Conservation (phyloP, 2,329 filamentous ascomycete genomes). For the Neofusicoccum ribis region DNA sequence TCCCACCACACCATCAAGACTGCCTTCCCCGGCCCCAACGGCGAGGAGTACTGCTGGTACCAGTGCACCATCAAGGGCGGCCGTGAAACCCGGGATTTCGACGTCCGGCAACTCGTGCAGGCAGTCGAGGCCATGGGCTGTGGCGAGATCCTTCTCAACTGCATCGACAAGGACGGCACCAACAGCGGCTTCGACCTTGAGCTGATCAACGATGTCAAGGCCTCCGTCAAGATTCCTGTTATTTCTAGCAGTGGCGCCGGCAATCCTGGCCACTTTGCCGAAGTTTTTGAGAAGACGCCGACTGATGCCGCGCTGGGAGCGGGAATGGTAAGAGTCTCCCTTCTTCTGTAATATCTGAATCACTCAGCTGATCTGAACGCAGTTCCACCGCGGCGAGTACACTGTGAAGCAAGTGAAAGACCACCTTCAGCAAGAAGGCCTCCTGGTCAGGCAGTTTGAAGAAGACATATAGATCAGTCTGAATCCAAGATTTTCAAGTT, state of each 20-base stretch:
- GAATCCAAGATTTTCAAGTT: not conserved
- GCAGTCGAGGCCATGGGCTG: slow-evolving; percentile 93
- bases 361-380: slow-evolving; percentile 21
- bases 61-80: slow-evolving; percentile 96
- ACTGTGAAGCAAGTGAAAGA: slow-evolving; percentile 94
- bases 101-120: slow-evolving; percentile 82
- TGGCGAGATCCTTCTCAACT: slow-evolving; percentile 93
- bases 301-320: slow-evolving; percentile 94
- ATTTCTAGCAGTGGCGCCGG: slow-evolving; percentile 94
- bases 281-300: slow-evolving; percentile 82
- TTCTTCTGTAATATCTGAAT: not conserved
- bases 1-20: slow-evolving; percentile 76
- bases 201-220: slow-evolving; percentile 84
- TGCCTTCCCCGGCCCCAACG: slow-evolving; percentile 66
- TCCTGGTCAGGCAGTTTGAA: slow-evolving; percentile 80
- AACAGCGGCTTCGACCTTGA: slow-evolving; percentile 95
- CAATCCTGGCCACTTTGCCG: slow-evolving; percentile 80
- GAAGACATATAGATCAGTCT: slow-evolving; percentile 39
- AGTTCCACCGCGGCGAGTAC: slow-evolving; percentile 93
- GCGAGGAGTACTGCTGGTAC: slow-evolving; percentile 89
- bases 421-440: slow-evolving; percentile 66
- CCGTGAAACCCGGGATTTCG: slow-evolving; percentile 88
- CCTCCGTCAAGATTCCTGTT: slow-evolving; percentile 84
- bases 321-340: slow-evolving; percentile 67
- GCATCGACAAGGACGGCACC: slow-evolving; percentile 94